Conservation (phyloP, 805 yeast genomes). For the Nakazawaea peltata region DNA sequence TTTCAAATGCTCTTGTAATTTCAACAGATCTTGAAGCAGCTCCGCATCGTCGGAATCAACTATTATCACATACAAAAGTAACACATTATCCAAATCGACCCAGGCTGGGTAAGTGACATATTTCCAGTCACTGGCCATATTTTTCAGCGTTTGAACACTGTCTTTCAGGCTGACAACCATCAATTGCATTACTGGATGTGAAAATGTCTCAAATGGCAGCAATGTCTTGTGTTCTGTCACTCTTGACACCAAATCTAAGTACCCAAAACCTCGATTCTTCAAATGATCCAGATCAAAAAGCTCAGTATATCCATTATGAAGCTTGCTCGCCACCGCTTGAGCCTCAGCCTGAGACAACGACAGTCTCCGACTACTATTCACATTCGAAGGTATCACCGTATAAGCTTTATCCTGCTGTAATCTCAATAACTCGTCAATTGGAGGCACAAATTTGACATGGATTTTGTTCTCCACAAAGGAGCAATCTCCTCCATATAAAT, state of each 20-base stretch:
- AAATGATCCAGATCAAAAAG: slow-evolving; percentile 14
- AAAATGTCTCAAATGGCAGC: slow-evolving; percentile 76
- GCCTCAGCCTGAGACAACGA: too few relatives aligned
- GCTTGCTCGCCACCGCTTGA: too few relatives aligned
- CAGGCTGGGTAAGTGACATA: slow-evolving; percentile 46
- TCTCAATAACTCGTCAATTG: slow-evolving; percentile 16
- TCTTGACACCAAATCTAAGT: slow-evolving; percentile 49
- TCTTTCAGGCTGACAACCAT: slow-evolving; percentile 56
- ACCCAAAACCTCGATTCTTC: slow-evolving; percentile 32
- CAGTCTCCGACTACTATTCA: too few relatives aligned
- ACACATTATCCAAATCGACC: slow-evolving; percentile 55
- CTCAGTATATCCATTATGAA: slow-evolving; percentile 14
- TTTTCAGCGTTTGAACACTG: slow-evolving; percentile 46
- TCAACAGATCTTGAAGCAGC: slow-evolving; percentile 30
- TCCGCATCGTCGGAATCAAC: slow-evolving; percentile 37
- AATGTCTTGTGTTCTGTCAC: slow-evolving; percentile 50
- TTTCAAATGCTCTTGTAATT: slow-evolving; percentile 23
- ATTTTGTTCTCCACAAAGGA: slow-evolving; percentile 9
- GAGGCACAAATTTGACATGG: slow-evolving; percentile 20
- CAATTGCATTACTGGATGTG: slow-evolving; percentile 77
- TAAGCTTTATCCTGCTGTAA: slow-evolving; percentile 17
- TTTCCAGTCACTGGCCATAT: slow-evolving; percentile 45
- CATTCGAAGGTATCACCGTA: too few relatives aligned
- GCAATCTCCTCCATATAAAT: slow-evolving; percentile 3
- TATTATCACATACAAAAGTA: slow-evolving; percentile 43